Percentiles rank a stretch among this genome's conserved stretches.
These are phyloP conservation scores for Sanguinoderma infundibulare DNA, from an alignment of 1,284 basidiomycete genomes.

Conservation along the genomic window DNA sequence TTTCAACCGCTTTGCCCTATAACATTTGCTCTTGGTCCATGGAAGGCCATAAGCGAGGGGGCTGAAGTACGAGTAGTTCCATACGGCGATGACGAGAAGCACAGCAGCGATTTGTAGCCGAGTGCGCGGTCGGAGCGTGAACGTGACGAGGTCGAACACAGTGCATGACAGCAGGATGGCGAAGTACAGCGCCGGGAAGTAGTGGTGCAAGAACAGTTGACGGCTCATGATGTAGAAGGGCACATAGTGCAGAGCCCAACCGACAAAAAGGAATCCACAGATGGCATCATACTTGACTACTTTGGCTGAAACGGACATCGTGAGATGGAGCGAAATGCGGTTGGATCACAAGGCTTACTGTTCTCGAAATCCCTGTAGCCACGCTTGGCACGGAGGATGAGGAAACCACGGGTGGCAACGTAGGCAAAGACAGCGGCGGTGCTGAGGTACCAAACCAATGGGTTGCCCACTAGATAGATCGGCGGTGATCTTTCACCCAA, in stretches of 20 bases:
- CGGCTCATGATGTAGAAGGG: constrained; percentile 97
- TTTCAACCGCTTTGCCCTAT: constrained; percentile 83
- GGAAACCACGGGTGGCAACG: constrained; percentile 68
- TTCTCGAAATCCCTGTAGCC: constrained; percentile 92
- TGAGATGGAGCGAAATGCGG: not conserved
- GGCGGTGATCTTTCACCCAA: constrained; percentile 96
- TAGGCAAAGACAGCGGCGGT: constrained; percentile 76
- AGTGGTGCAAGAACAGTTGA: constrained; percentile 97
- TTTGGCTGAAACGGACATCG: constrained; percentile 58
- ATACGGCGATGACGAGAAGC: constrained; percentile 74
- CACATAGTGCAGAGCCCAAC: constrained; percentile 93
- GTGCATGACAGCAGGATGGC: constrained; percentile 81
- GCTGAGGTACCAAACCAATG: constrained; percentile 90
- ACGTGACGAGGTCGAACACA: constrained; percentile 88
- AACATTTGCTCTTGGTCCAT: constrained; percentile 88
- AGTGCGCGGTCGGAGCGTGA: constrained; percentile 74
- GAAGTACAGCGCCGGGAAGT: constrained; percentile 96
- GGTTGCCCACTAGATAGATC: constrained; percentile 95
- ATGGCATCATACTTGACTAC: constrained; percentile 92
- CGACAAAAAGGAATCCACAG: constrained; percentile 91
- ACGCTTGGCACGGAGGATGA: constrained; percentile 89
- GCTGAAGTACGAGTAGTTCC: constrained; percentile 82
- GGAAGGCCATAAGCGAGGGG: constrained; percentile 85
- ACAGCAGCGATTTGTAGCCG: constrained; percentile 82
- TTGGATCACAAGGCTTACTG: constrained; percentile 56